Evolutionary conservation across 164 flowering plant genomes (phyloP).

Genomic region (Vitis rotundifolia): DNA sequence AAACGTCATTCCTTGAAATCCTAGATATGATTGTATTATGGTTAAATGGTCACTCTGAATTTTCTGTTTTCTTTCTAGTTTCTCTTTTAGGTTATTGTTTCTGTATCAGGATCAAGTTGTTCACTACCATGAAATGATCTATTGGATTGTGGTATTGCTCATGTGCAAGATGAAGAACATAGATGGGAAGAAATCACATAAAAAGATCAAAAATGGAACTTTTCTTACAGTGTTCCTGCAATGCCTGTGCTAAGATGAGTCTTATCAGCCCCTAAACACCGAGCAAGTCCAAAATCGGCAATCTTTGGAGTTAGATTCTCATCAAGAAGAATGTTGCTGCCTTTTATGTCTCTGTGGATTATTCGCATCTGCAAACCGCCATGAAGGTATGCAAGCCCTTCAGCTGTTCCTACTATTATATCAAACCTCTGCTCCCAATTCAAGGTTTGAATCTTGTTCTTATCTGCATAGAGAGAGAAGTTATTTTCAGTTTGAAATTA

Average conservation of each 20-base stretch:
- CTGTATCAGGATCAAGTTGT: background rate
- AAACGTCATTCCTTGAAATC: background rate
- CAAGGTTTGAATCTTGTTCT: constrained; percentile 30
- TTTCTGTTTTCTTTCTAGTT: background rate
- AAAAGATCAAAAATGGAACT: background rate
- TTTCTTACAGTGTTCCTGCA: constrained; percentile 82
- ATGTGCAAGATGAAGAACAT: background rate
- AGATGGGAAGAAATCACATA: background rate
- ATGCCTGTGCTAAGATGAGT: constrained; percentile 77
- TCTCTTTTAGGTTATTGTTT: background rate
- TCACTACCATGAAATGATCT: background rate
- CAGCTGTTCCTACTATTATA: constrained; percentile 68
- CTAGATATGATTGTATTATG: background rate
- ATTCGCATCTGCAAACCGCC: constrained; percentile 54
- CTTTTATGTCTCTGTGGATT: constrained; percentile 78
- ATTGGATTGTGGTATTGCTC: background rate
- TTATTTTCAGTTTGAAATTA: no score
- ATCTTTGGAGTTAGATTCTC: constrained; percentile 58
- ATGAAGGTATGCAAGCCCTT: constrained; percentile 76
- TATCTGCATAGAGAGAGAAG: constrained; percentile 38
- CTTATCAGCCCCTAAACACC: constrained; percentile 55
- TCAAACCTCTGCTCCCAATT: constrained; percentile 61
- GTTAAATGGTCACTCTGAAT: no score
- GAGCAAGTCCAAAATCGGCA: constrained; percentile 77
- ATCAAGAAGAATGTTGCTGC: constrained; percentile 79